Evolutionary conservation across 768 basidiomycete genomes (phyloP).

Genomic region (Crepidotus variabilis): DNA sequence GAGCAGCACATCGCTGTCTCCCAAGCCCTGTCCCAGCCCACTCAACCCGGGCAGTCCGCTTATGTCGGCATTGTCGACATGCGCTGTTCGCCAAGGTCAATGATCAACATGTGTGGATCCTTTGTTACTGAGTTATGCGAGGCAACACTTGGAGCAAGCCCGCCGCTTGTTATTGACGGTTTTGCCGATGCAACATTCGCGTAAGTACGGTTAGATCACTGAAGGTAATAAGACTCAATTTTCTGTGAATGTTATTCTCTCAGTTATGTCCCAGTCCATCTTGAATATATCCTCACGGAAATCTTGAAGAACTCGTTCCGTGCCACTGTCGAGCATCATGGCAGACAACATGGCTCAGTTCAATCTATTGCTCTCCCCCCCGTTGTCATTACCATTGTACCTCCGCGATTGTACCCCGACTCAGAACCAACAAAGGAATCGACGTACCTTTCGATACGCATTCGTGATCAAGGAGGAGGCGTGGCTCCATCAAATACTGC

Average conservation of each 20-base stretch:
- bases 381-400: slow-evolving; percentile 68
- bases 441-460: slow-evolving; percentile 67
- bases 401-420: slow-evolving; percentile 31
- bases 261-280: slow-evolving; percentile 85
- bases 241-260: slow-evolving; percentile 4
- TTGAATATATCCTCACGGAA: slow-evolving; percentile 90
- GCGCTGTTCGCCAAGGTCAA: slow-evolving; percentile 63
- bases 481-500: slow-evolving; percentile 70
- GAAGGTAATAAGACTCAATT: neutral
- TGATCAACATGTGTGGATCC: slow-evolving; percentile 79
- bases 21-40: slow-evolving; percentile 49
- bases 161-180: slow-evolving; percentile 69
- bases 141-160: slow-evolving; percentile 73
- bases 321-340: slow-evolving; percentile 78
- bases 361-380: slow-evolving; percentile 47
- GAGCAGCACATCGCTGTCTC: slow-evolving; percentile 90
- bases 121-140: slow-evolving; percentile 84
- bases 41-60: slow-evolving; percentile 22
- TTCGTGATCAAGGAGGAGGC: slow-evolving; percentile 87
- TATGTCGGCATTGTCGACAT: slow-evolving; percentile 74
- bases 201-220: slow-evolving; percentile 42
- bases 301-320: slow-evolving; percentile 90
- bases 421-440: slow-evolving; percentile 20
- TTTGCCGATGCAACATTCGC: slow-evolving; percentile 68
- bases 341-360: slow-evolving; percentile 33